Base-by-base conservation (phyloP, 352 stramenopile genomes). In the Globisporangium carolinianum region DNA sequence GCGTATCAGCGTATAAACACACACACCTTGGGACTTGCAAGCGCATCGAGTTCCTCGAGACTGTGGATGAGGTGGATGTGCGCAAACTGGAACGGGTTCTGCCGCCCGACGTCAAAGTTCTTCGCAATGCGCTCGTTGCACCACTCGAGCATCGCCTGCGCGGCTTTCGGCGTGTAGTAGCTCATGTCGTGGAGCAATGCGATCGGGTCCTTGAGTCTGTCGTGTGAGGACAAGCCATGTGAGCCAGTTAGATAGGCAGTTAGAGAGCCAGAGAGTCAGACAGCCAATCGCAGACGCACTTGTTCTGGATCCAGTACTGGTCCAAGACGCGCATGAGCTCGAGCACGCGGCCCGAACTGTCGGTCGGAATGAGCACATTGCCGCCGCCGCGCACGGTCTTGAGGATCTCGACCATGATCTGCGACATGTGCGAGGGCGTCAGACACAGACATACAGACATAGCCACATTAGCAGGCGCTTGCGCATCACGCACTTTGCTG, bases 221-320 rank as follows among this genome's bases (percentile, higher is more conserved):
- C 24, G 24, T 32, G 24, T 32, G 24, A 32, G 24, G 24, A 32
- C 24, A 32, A 32, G 24, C 24, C 24, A 32, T 32, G 24, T 32
- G 24, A 32, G 24, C 5, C 24, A 53, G 6, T 9, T 7, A 55
- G n/a, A 43, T 6, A 51, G 38, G 12, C 3, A 51, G 38, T 53
- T 8, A 15, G 2, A 66, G 0, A 39, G n/a, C 11, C 15, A 5
- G 15, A 11, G 5, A 14, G 12, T 17, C 12, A 17, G 1, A 7
- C 50, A 54, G 11, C 24, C 10, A 38, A 51, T 32, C 8, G 18
- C n/a, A 36, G 64, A 46, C 80, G 36, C 83, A 91, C 73, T 97
- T 96, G 69, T 98, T 94, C 55, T 95, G 78, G 56, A 97, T 97
- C 95, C 95, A 99, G 69, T 98, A 96, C 69, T 96, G 81, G 63